phyloP scores from a whole-genome alignment of 169 alveolate species.

The Fabrea salina region DNA sequence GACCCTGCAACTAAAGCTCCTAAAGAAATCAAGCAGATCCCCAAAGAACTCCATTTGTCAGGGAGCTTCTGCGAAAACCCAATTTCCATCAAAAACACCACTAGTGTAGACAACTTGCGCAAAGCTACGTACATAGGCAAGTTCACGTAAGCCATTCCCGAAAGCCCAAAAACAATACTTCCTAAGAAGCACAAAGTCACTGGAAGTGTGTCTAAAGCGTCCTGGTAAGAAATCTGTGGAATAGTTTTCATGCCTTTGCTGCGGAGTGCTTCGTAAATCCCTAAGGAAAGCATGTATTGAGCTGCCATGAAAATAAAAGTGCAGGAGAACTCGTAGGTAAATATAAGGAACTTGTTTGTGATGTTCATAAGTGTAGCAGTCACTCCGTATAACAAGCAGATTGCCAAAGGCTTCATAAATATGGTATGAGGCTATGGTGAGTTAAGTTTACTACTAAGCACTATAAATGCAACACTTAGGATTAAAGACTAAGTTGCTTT shows the following conservation, averaged over 20 bases:
- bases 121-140: slow-evolving; percentile 24
- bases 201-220: background rate
- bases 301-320: background rate
- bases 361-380: background rate
- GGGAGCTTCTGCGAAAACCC: background rate
- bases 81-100: background rate
- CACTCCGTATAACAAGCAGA: background rate
- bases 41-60: background rate
- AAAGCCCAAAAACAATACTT: slow-evolving; percentile 12
- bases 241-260: no score
- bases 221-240: no score
- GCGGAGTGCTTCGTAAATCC: background rate
- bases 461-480: no score
- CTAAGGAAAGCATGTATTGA: background rate
- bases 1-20: slow-evolving; percentile 13
- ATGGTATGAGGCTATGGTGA: no score
- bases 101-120: background rate
- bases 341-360: background rate
- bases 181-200: background rate
- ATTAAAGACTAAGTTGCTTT: no score
- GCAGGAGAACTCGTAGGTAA: background rate
- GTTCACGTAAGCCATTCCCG: slow-evolving; percentile 24
- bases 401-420: background rate
- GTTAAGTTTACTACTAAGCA: no score
- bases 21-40: slow-evolving; percentile 4